Conservation (phyloP, 495 filamentous ascomycete genomes). For the Pseudomonodictys pantanalensis region DNA sequence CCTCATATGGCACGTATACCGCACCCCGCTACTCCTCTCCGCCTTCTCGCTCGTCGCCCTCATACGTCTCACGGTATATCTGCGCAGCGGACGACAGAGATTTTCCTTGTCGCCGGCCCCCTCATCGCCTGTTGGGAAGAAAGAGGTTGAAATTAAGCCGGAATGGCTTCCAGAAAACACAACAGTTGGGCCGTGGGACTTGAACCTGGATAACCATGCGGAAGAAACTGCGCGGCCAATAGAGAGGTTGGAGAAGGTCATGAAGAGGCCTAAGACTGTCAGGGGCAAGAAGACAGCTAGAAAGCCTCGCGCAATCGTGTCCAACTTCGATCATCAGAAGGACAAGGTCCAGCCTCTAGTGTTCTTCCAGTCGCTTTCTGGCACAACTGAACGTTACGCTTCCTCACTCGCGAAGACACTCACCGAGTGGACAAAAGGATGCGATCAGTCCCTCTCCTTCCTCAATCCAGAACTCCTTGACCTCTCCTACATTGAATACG, state of each 20-base stretch:
- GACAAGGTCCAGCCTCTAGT: slow-evolving; percentile 68
- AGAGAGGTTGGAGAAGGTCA: slow-evolving; percentile 3
- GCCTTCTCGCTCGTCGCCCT: slow-evolving; percentile 30
- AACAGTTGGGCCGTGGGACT: background rate
- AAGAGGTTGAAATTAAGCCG: slow-evolving; percentile 12
- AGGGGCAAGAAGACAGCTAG: slow-evolving; percentile 25
- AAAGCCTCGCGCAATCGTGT: slow-evolving; percentile 21
- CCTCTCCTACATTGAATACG: slow-evolving; percentile 80
- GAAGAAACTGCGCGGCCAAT: slow-evolving; percentile 10
- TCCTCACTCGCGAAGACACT: slow-evolving; percentile 56
- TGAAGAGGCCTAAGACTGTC: slow-evolving; percentile 27
- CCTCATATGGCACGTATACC: slow-evolving; percentile 38
- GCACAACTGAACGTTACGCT: slow-evolving; percentile 69
- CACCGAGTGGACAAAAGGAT: slow-evolving; percentile 29
- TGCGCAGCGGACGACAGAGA: slow-evolving; percentile 15
- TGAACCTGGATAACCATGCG: slow-evolving; percentile 21
- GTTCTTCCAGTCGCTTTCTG: slow-evolving; percentile 85
- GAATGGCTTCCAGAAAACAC: slow-evolving; percentile 31
- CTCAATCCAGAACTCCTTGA: slow-evolving; percentile 68
- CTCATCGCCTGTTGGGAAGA: slow-evolving; percentile 28
- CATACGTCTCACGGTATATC: slow-evolving; percentile 29
- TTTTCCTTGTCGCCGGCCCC: slow-evolving; percentile 13
- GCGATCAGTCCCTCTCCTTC: slow-evolving; percentile 4
- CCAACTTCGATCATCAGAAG: slow-evolving; percentile 25
- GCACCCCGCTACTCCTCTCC: slow-evolving; percentile 35